Percentiles rank a stretch among this genome's conserved stretches.
These are phyloP conservation scores for Darksidea phi DNA, from an alignment of 495 filamentous ascomycete genomes.

Conservation along the genomic window DNA sequence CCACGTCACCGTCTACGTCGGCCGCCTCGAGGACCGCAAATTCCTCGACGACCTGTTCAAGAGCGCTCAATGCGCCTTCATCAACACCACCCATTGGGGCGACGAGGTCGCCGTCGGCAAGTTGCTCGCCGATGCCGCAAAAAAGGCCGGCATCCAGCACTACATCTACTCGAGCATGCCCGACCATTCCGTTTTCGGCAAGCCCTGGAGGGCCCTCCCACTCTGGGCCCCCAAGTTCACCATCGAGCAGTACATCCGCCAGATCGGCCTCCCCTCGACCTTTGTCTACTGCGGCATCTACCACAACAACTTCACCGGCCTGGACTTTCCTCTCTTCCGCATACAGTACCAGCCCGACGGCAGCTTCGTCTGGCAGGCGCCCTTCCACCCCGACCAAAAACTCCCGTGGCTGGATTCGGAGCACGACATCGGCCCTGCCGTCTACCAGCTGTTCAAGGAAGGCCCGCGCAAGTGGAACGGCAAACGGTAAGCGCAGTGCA, in stretches of 20 bases:
- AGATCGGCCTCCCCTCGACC: conserved; percentile 78
- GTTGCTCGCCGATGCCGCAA: conserved; percentile 84
- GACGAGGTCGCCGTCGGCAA: conserved; percentile 88
- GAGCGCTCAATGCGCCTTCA: conserved; percentile 84
- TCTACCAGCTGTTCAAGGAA: conserved; percentile 94
- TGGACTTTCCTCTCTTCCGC: conserved; percentile 89
- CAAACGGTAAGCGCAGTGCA: conserved; percentile 58
- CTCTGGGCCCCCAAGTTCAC: conserved; percentile 90
- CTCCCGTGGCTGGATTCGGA: conserved; percentile 98
- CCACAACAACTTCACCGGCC: conserved; percentile 97
- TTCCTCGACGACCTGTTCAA: conserved; percentile 77
- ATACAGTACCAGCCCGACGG: conserved; percentile 83
- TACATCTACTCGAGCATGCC: conserved; percentile 97
- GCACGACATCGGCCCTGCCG: conserved; percentile 91
- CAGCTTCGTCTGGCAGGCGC: conserved; percentile 89
- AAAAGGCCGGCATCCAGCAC: conserved; percentile 78
- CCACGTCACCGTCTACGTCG: conserved; percentile 80
- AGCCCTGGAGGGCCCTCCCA: conserved; percentile 75
- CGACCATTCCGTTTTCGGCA: conserved; percentile 75
- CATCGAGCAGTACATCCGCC: conserved; percentile 84
- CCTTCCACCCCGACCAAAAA: conserved; percentile 82
- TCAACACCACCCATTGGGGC: conserved; percentile 98
- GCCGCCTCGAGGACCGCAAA: conserved; percentile 69
- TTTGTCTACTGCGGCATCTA: conserved; percentile 97
- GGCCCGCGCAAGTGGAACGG: conserved; percentile 80